phyloP scores from a whole-genome alignment of 1,284 basidiomycete genomes.

The Apiotrichum sp. region DNA sequence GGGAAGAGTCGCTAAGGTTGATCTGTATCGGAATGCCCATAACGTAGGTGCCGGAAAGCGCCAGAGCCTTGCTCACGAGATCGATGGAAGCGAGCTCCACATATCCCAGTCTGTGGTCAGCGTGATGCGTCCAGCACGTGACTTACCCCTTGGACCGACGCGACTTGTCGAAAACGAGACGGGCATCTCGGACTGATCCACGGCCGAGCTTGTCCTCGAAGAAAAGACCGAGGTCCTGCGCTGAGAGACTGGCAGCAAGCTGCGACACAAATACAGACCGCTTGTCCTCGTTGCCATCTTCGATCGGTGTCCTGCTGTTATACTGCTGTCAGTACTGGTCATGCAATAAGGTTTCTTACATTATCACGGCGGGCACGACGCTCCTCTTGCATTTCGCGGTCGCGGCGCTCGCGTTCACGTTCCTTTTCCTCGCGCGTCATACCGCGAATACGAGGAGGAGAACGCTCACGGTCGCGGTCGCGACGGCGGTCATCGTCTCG shows the following conservation, averaged over 20 bases:
- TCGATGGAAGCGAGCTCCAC: conserved; percentile 90
- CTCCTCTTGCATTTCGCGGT: conserved; percentile 42
- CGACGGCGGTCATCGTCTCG: conserved; percentile 28
- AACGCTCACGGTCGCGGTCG: conserved; percentile 8
- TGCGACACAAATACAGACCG: conserved; percentile 93
- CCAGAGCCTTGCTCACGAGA: conserved; percentile 81
- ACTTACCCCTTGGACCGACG: conserved; percentile 89
- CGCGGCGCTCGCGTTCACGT: conserved; percentile 35
- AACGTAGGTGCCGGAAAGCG: conserved; percentile 75
- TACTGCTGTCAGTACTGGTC: background rate
- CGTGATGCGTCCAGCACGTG: conserved; percentile 2
- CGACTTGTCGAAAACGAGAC: conserved; percentile 91
- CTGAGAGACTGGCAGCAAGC: conserved; percentile 88
- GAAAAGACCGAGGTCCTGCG: conserved; percentile 93
- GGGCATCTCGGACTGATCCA: conserved; percentile 84
- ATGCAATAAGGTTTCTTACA: conserved; percentile 5
- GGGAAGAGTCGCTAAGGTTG: conserved; percentile 91
- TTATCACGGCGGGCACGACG: conserved; percentile 24
- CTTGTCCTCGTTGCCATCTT: conserved; percentile 2
- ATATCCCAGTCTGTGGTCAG: conserved; percentile 70
- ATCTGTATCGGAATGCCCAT: conserved; percentile 98
- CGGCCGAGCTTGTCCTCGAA: conserved; percentile 95
- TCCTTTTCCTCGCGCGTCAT: no score
- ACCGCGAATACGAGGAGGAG: conserved; percentile 4
- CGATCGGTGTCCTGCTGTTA: background rate